phyloP scores from a whole-genome alignment of 148 eudicot species.

The Tetragonia tetragonoides region DNA sequence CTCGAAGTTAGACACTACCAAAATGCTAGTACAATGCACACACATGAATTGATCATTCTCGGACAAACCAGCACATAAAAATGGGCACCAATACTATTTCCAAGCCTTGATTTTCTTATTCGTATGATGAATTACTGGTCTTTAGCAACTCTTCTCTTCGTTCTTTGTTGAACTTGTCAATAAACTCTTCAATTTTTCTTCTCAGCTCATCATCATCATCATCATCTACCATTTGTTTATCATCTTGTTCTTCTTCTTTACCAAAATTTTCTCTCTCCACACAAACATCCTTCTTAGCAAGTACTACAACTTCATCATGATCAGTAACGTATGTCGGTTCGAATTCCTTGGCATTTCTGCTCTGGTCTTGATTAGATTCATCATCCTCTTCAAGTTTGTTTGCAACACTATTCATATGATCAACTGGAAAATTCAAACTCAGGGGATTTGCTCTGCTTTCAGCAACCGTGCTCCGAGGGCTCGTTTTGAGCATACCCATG shows the following conservation, averaged over 20 bases:
- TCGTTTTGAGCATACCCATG: constrained; percentile 16
- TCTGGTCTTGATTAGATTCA: background rate
- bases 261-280: background rate
- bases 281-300: background rate
- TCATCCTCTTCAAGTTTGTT: background rate
- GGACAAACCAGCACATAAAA: background rate
- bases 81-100: background rate
- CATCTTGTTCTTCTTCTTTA: constrained; percentile 1
- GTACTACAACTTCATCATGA: background rate
- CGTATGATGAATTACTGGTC: background rate
- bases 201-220: constrained; percentile 66
- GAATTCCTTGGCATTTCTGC: background rate
- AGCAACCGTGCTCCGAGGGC: background rate
- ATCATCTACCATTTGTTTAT: background rate
- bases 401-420: constrained; percentile 13
- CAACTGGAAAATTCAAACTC: constrained; percentile 6
- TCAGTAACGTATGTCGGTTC: background rate
- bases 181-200: constrained; percentile 67
- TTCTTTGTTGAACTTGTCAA: constrained; percentile 51
- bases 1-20: background rate
- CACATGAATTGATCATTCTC: background rate
- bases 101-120: background rate
- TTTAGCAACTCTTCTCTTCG: constrained; percentile 39
- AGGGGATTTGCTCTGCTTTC: background rate
- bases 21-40: background rate